Base-by-base conservation (phyloP, 164 flowering plant species). In the Kalanchoe fedtschenkoi region DNA sequence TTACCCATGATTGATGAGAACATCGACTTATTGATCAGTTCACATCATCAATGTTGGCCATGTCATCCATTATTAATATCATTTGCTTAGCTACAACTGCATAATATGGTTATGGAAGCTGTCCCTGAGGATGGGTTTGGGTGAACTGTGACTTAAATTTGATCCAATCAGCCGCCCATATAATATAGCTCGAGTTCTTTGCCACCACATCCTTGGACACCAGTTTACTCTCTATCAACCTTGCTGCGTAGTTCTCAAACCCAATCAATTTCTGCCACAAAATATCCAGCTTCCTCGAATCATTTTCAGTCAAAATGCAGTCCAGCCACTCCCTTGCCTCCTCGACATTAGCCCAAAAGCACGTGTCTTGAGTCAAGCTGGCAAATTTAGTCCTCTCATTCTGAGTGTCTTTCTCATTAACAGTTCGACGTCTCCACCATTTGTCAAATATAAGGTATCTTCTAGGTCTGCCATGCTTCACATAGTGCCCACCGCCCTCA, bases 301-400 rank as follows among this genome's bases (percentile, higher is more conserved):
- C 81, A 4, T 53, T 66, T 58, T 78, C 88, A 5, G 33, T 64
- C 55, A 68, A 73, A 3, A 70, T 65, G 29, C 24, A 61, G 42
- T 75, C 74, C 0, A 81, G 37, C 69, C 75, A 77, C 26, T 88
- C 89, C 55, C 65, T 80, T 0, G 92, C 92, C 62, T 83, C 93
- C 74, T 89, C 96, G 53, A 89, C 74, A 66, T 66, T 75, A 0
- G 93, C 96, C 96, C 96, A 89, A 60, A 89, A 89, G 72, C 86
- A 83, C 2, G 96, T 69, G 65, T 89, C 96, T 66, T 86, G 92
- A 5, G 96, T 89, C 69, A 75, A 64, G 26, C 87, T 72, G 0
- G 96, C 96, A 54, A 67, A 79, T 56, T 56, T 74, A 72, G 70
- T 84, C 68, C 96, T 79, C 61, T 37, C 39, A 0, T 24, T 72